Evolutionary conservation across 2,329 filamentous ascomycete genomes (phyloP), one percentile per base, ranked within the genome.

Genomic region (Cercospora sesami): DNA sequence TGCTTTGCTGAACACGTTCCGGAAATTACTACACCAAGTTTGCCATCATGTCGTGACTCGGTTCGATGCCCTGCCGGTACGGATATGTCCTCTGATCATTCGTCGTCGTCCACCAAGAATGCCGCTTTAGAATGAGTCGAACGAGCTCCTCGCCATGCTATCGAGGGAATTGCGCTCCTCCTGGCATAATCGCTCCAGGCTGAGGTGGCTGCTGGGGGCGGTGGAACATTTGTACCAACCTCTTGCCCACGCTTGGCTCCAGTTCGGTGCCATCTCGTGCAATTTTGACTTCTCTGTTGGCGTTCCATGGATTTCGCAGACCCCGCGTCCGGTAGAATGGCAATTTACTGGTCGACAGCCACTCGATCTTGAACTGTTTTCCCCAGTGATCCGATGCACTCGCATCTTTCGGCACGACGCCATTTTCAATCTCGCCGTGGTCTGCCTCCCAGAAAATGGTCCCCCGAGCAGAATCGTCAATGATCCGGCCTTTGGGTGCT

Each of bases 371-470:
- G 83, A 98, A 98, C 0, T 94, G 94, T 74, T 94, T 96, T 14
- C 94, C 94, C 89, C 93, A 96, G 9, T 90, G 87, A 77, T 93
- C 91, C 3, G 74, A 72, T 23, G 33, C 84, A 83, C 80, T 1
- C 18, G 78, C 75, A 23, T 80, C 78, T 6, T 79, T 78, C 7
- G 72, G 72, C 9, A 62, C 74, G 76, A 74, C 81, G 21, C 78
- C 63, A 4, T 55, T 55, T 1, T 33, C 55, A 74, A 31, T 80
- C 3, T 63, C 69, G 18, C 67, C 81, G 33, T 84, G 80, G 60
- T 94, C 90, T 6, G 90, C 90, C 78, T 98, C 94, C 94, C 94
- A 98, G 75, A 98, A 98, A 48, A 97, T 97, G 0, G 94, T 97
- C 0, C 94, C 94, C n/a, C 94, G 87, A 0, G 92, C 91, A 4